Conservation (phyloP, 768 basidiomycete species). For the Podaxis mareebaensis region DNA sequence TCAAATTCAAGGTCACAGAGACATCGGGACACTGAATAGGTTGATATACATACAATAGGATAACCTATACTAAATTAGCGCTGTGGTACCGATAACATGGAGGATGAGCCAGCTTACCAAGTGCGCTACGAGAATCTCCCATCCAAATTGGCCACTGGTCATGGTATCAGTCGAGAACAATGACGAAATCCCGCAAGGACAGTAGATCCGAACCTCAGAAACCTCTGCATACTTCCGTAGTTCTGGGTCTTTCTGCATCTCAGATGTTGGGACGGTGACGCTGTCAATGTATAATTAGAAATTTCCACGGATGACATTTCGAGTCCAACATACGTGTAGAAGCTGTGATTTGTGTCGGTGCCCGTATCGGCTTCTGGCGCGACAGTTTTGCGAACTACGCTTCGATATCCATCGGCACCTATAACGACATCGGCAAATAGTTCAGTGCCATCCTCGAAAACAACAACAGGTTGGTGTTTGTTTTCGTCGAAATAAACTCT, state of each 20-base stretch:
- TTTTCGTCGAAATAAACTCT: slow-evolving; percentile 30
- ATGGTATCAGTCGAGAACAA: background rate
- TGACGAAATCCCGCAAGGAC: background rate
- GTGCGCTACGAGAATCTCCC: slow-evolving; percentile 27
- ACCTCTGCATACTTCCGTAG: slow-evolving; percentile 6
- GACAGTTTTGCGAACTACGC: slow-evolving; percentile 38
- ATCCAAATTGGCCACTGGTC: slow-evolving; percentile 36
- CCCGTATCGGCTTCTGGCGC: slow-evolving; percentile 31
- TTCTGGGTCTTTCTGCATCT: slow-evolving; percentile 13
- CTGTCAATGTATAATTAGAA: slow-evolving; percentile 23
- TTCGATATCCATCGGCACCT: slow-evolving; percentile 50
- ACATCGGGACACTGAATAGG: background rate
- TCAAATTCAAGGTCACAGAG: background rate
- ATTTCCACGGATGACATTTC: background rate
- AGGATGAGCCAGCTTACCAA: slow-evolving; percentile 21
- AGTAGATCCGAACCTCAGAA: slow-evolving; percentile 11
- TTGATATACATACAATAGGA: slow-evolving; percentile 26
- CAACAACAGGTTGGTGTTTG: slow-evolving; percentile 24
- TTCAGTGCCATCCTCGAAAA: slow-evolving; percentile 34
- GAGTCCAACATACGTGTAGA: slow-evolving; percentile 38
- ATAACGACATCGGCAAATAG: slow-evolving; percentile 46
- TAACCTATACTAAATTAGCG: slow-evolving; percentile 23
- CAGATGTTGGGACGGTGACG: slow-evolving; percentile 32
- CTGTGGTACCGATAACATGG: slow-evolving; percentile 18
- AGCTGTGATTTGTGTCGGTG: slow-evolving; percentile 27